phyloP scores from a whole-genome alignment of 371 early-diverging fungal species.

The Lichtheimia hyalospora region DNA sequence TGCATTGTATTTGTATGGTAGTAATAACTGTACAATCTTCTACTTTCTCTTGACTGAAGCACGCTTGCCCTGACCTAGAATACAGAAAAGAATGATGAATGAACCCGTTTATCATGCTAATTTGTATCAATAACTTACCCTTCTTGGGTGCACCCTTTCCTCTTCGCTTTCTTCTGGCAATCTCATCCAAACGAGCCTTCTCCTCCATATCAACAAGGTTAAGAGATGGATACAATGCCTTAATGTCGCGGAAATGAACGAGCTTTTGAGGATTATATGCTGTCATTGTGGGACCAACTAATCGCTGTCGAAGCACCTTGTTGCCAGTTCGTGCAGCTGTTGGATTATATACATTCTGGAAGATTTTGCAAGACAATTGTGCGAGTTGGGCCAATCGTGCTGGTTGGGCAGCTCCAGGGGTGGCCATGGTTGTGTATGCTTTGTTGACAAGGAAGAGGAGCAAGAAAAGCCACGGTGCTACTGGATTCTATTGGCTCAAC shows the following conservation, averaged over 20 bases:
- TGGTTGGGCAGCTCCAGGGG: conserved; percentile 10
- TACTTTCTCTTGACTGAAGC: conserved; percentile 65
- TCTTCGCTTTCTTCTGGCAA: conserved; percentile 69
- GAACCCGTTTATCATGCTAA: background rate
- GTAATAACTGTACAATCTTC: conserved; percentile 6
- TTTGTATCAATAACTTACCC: conserved; percentile 39
- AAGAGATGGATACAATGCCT: conserved; percentile 59
- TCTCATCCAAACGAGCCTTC: conserved; percentile 68
- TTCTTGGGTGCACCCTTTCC: conserved; percentile 87
- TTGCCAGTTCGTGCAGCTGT: conserved; percentile 71
- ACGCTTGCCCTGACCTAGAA: conserved; percentile 63
- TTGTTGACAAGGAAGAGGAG: too few relatives aligned
- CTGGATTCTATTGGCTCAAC: too few relatives aligned
- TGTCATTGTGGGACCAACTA: conserved; percentile 66
- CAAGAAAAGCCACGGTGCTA: too few relatives aligned
- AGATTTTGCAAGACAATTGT: conserved; percentile 66
- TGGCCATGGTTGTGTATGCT: conserved; percentile 5
- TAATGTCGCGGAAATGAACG: conserved; percentile 60
- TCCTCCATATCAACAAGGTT: conserved; percentile 64
- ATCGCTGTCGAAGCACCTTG: conserved; percentile 68
- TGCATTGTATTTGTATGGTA: background rate
- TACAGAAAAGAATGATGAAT: conserved; percentile 1
- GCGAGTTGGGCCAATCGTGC: conserved; percentile 53
- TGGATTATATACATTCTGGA: conserved; percentile 73
- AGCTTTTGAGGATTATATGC: conserved; percentile 67